Conservation (phyloP, 2,329 filamentous ascomycete genomes). For the Fusarium sp. region DNA sequence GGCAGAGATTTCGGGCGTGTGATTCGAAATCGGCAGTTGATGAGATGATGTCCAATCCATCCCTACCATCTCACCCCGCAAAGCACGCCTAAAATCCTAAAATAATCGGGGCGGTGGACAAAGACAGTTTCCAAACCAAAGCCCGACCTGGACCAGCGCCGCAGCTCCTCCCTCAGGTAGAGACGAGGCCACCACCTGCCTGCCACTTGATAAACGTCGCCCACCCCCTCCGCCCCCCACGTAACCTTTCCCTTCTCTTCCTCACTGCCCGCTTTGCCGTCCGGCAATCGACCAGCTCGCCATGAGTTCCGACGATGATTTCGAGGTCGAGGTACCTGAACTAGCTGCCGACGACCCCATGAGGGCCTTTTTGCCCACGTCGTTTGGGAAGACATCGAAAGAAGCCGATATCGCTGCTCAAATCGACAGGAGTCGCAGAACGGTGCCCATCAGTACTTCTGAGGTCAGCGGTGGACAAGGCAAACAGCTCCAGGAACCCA, state of each 20-base stretch:
- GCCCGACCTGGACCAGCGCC: constrained; percentile 37
- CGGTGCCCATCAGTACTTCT: constrained; percentile 46
- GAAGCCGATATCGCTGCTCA: constrained; percentile 83
- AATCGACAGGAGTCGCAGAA: constrained; percentile 83
- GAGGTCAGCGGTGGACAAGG: constrained; percentile 30
- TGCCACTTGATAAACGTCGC: constrained; percentile 40
- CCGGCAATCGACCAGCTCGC: constrained; percentile 24
- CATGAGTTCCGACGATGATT: constrained; percentile 75
- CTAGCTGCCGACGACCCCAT: constrained; percentile 78
- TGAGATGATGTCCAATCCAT: constrained; percentile 33
- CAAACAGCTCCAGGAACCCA: constrained; percentile 33
- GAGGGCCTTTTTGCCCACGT: constrained; percentile 82
- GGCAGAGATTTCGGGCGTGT: constrained; percentile 20
- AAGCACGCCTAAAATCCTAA: constrained; percentile 47
- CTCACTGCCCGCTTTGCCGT: constrained; percentile 28
- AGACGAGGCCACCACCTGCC: constrained; percentile 36
- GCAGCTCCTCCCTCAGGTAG: constrained; percentile 19
- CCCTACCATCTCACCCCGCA: constrained; percentile 28
- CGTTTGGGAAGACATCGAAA: constrained; percentile 87
- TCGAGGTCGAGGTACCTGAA: constrained; percentile 68
- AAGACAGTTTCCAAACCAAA: constrained; percentile 33
- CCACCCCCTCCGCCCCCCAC: constrained; percentile 38
- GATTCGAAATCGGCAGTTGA: constrained; percentile 28
- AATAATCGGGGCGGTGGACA: constrained; percentile 50
- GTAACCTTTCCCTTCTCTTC: constrained; percentile 24